These are phyloP conservation scores for Tolypocladium nubicola DNA, from an alignment of 2,329 filamentous ascomycete genomes.

Conservation along the genomic window DNA sequence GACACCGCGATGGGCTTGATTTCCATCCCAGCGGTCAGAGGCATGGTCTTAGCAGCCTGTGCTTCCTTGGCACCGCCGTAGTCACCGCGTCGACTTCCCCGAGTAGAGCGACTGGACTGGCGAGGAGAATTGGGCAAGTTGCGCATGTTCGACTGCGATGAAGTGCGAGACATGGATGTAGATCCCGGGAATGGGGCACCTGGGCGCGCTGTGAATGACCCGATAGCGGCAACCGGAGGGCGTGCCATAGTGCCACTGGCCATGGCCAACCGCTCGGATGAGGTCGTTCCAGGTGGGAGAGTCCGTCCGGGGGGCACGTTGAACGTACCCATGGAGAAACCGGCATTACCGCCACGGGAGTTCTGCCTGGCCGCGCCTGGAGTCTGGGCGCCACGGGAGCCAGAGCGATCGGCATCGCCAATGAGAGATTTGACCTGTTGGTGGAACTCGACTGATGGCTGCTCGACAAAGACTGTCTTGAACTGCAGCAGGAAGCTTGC, in stretches of 20 bases:
- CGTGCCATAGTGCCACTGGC: conserved; percentile 41
- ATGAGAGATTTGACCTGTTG: conserved; percentile 78
- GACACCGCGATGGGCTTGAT: conserved; percentile 69
- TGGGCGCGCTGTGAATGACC: conserved; percentile 28
- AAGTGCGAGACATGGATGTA: conserved; percentile 53
- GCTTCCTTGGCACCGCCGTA: conserved; percentile 45
- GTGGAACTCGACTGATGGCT: conserved; percentile 90
- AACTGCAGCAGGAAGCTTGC: conserved; percentile 93
- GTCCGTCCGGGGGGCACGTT: conserved; percentile 38
- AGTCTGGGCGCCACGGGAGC: conserved; percentile 43
- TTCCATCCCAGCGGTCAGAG: conserved; percentile 73
- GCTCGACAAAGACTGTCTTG: conserved; percentile 91
- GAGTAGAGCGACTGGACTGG: conserved; percentile 49
- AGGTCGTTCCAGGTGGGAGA: conserved; percentile 67
- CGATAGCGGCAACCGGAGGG: conserved; percentile 28
- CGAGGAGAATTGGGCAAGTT: conserved; percentile 63
- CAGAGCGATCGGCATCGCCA: conserved; percentile 61
- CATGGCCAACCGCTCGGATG: conserved; percentile 63
- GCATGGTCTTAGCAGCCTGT: conserved; percentile 77
- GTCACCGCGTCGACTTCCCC: conserved; percentile 55
- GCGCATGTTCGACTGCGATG: conserved; percentile 49
- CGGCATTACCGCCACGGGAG: conserved; percentile 40
- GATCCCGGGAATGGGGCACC: conserved; percentile 52
- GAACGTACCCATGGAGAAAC: conserved; percentile 63
- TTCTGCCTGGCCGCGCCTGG: conserved; percentile 37